Base-by-base conservation (phyloP, 495 filamentous ascomycete species). In the Hyphodiscus hymeniophilus region DNA sequence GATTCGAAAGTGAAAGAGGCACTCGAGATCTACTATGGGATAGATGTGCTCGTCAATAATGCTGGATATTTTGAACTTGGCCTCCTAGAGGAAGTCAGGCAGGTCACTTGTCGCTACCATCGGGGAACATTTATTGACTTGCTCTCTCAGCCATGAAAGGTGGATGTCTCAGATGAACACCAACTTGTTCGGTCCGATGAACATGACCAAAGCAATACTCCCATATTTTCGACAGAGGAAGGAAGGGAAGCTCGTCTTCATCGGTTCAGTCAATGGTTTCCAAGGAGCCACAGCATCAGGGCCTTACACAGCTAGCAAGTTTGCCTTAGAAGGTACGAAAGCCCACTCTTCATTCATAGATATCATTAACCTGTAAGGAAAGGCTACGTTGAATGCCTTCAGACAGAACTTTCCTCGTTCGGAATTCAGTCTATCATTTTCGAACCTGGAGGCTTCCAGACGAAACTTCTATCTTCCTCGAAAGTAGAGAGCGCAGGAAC, bases 41-140 rank as follows among this genome's bases (percentile, higher is more conserved):
- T 79, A 42, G 74, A 76, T 47, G 63, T 75, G 13, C 53, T 77
- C 11, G 66, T 79, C 24, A 75, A 76, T 54, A 75, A 75, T 35
- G 75, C 75, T 7, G 73, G 55, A 5, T 76, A 71, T 48, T 54
- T 16, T 48, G 42, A 26, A 58, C 48, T 47, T 69, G 60, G 0
- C 32, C 54, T 54, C 0, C 50, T 68, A 13, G 72, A 74, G 48
- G 69, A 73, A 36, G 54, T 63, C 7, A 66, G 51, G 63, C 72
- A 66, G 51, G 48, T 35, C 60, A 62, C 4, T 28, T 4, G 26
- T 5, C 26, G 10, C 10, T 10, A 28, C 26, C 26, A 28, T 28
- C 26, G 26, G 43, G 28, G n/a, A n/a, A n/a, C 26, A 4, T 10
- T 10, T 28, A 10, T 28, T 28, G 10, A 16, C 34, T 49, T 28